Percentiles rank a stretch among this genome's conserved stretches.
Conservation (phyloP, 2,329 filamentous ascomycete genomes). For the Herpotrichia juniperi region DNA sequence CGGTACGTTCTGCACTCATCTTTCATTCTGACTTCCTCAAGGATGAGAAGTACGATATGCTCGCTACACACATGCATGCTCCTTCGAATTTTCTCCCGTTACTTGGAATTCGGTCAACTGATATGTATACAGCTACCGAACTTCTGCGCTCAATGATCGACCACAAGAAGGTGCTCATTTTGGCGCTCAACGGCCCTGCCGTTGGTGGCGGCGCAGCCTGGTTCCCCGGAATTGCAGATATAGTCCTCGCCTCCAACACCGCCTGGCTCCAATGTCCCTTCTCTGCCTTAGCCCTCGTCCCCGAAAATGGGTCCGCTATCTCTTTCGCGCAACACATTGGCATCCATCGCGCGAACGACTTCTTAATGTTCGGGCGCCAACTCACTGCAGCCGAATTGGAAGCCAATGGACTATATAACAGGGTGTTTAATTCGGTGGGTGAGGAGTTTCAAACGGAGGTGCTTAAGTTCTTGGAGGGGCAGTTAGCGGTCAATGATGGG, state of each 20-base stretch:
- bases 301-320: slow-evolving; percentile 55
- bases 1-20: slow-evolving; percentile 26
- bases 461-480: slow-evolving; percentile 48
- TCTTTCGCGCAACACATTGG: slow-evolving; percentile 56
- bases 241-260: slow-evolving; percentile 52
- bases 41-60: not conserved
- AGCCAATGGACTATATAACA: slow-evolving; percentile 54
- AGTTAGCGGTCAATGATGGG: slow-evolving; percentile 55
- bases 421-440: slow-evolving; percentile 48
- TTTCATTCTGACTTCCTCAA: slow-evolving; percentile 1
- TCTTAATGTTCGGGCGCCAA: slow-evolving; percentile 59
- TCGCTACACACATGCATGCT: no score
- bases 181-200: slow-evolving; percentile 58
- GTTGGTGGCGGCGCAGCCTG: slow-evolving; percentile 59
- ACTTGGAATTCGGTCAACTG: not conserved
- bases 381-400: slow-evolving; percentile 51
- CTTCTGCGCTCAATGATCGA: slow-evolving; percentile 52
- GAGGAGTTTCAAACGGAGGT: slow-evolving; percentile 53
- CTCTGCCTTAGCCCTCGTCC: slow-evolving; percentile 55
- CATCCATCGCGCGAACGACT: slow-evolving; percentile 58
- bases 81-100: not conserved
- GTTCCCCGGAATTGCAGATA: slow-evolving; percentile 58
- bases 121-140: slow-evolving; percentile 25
- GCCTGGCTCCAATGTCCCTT: slow-evolving; percentile 58
- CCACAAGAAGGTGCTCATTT: slow-evolving; percentile 58